Evolutionary conservation across 495 filamentous ascomycete genomes (phyloP), one percentile per base, ranked within the genome.

Genomic region (Penicillium fimorum): DNA sequence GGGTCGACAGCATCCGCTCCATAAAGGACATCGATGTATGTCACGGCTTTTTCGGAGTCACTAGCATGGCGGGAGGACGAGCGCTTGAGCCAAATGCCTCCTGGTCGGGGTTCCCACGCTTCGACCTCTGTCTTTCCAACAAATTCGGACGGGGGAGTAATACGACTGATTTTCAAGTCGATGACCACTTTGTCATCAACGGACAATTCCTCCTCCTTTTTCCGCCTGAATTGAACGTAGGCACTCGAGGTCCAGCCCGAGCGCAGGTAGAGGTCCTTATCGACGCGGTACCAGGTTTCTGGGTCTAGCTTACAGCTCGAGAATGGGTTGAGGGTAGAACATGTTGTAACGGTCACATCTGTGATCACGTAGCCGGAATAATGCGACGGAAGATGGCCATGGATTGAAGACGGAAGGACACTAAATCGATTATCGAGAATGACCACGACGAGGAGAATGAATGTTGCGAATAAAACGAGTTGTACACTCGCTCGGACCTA

Each of bases 1-100:
- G 90, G 91, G 65, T 98, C 94, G 6, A 92, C 90, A 7, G 92
- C 94, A 72, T 97, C 94, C 3, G 91, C 85, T 24, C 94, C 94
- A 67, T 96, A 98, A 3, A 98, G 77, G 2, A 97, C 84, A 72
- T 98, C 94, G 8, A 97, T 79, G 4, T 84, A 87, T 5, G 92
- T 97, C 40, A 98, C 79, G 6, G 87, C 86, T 41, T 79, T 80
- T 38, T 86, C 82, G 4, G 87, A 91, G 62, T 96, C 91, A 61
- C 86, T 90, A 24, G 87, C 88, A 63, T 91, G 84, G 30, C 82
- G 79, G 57, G 89, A 90, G 1, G 84, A 76, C 13, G 87, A 88
- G 51, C 91, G 78, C 73, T 91, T 91, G 51, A 98, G 70, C 94
- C 94, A 98, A 38, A 98, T 72, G 1, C 92, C 92, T 4, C 81